Base-by-base conservation (phyloP, 345 rosid genomes). In the Citrus mangshanensis region DNA sequence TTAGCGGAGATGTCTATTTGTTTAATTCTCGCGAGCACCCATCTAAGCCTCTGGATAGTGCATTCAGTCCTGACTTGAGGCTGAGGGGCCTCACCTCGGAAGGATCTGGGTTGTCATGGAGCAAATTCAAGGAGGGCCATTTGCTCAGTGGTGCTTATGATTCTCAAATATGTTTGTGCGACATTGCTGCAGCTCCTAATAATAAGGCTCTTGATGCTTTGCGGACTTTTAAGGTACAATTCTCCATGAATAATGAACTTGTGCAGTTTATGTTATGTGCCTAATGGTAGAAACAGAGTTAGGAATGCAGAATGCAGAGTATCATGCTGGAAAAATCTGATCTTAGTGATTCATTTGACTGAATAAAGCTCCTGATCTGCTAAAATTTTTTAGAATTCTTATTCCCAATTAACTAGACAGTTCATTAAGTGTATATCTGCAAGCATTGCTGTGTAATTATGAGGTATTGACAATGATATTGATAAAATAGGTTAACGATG, bases 101-200 rank as follows among this genome's bases (percentile, higher is more conserved):
- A 67, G 99, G 98, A 0, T 97, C 93, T 78, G 98, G 99, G 24
- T 84, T 97, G 32, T 97, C 98, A 4, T 97, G 98, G 98, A 94
- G 97, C 75, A 94, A 88, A 88, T 94, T 92, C 83, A 97, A 91
- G 91, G 85, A 87, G 59, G 99, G 98, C n/a, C 93, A 94, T 86
- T 80, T 97, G 83, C 95, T 97, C 22, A 97, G 99, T 76, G 98
- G 98, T 66, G 92, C 98, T 73, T 98, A 94, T 84, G 99, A 97
- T 81, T 93, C 98, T 75, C 99, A 97, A 85, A 93, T 97, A 79
- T 97, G 99, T 82, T 78, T 94, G 80, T 97, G 99, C 98, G 99
- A 94, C 81, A 88, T 91, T 67, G 92, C 89, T 75, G 89, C 88
- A 16, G 78, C 93, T 59, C 95, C 95, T 9, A 92, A 91, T 81